Evolutionary conservation across 2,329 filamentous ascomycete species (phyloP), one percentile per base, ranked within the genome.

Genomic region (Paramyrothecium sp.): DNA sequence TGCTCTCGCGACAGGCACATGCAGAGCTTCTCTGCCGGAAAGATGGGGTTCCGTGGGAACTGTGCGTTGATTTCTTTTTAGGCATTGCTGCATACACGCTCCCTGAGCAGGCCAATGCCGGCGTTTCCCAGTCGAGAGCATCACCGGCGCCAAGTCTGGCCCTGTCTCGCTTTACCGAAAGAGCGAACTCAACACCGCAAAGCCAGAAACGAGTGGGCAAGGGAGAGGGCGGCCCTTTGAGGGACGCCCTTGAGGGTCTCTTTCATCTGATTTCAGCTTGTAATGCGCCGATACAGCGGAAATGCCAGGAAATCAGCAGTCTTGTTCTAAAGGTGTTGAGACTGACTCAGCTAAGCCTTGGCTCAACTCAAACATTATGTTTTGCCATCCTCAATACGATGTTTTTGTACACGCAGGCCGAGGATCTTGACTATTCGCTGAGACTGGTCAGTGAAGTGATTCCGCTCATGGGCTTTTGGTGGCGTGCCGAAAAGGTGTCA

Each of bases 341-440:
- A 51, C 78, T 83, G 53, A 82, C 82, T 38, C 75, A 80, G 23
- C 77, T 84, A 50, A 85, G 81, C 61, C 77, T 87, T 47, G 84
- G 85, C 50, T 83, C 83, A 63, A 75, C 87, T 53, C 90, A 92
- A 64, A 88, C 89, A 66, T 75, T 88, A 56, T 89, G 89, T 17
- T 92, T 98, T 69, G 86, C 85, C 48, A 82, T 88, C 48, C 79
- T 97, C 66, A 96, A 96, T 73, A 77, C 80, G 53, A 72, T 96
- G 7, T 77, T 96, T 52, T 76, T 81, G 44, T 82, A 81, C 56
- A 83, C 85, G 3, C 81, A 90, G 56, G 85, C 88, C 51, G 90
- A 97, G 66, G 83, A 90, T 59, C 80, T 88, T 16, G 71, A 78
- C 1, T 78, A 92, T 54, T 84, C 88, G 3, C 83, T 82, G 61